phyloP scores from a whole-genome alignment of 129 eudicot genomes.

The Tanacetum coccineum region DNA sequence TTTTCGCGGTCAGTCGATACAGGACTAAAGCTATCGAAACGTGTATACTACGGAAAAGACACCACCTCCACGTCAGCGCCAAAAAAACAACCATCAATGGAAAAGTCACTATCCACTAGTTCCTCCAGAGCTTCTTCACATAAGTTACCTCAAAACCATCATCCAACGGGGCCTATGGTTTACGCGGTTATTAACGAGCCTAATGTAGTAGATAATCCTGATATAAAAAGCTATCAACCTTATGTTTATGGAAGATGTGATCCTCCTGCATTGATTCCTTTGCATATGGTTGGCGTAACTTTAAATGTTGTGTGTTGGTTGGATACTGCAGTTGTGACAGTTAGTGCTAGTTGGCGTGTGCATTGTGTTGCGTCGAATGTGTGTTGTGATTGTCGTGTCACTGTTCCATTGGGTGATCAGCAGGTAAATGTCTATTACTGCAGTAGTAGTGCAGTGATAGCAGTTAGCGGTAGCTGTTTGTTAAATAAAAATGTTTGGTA shows the following conservation, averaged over 20 bases:
- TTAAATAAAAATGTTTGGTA: too few species aligned
- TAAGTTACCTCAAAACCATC: constrained; percentile 24
- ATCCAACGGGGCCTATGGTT: constrained; percentile 71
- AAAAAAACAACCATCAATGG: constrained; percentile 33
- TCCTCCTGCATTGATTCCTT: constrained; percentile 92
- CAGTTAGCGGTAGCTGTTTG: too few species aligned
- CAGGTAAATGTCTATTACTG: constrained; percentile 43
- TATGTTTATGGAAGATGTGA: constrained; percentile 78
- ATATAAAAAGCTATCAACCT: constrained; percentile 92
- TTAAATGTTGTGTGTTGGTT: constrained; percentile 72
- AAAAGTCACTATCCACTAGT: constrained; percentile 32
- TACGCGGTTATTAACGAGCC: constrained; percentile 81
- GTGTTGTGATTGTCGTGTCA: constrained; percentile 62
- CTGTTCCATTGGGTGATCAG: constrained; percentile 74
- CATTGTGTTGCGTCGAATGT: constrained; percentile 66
- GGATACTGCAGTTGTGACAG: constrained; percentile 68
- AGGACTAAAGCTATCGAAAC: constrained; percentile 67
- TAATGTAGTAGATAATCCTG: constrained; percentile 82
- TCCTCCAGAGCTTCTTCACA: constrained; percentile 31
- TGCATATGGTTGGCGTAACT: constrained; percentile 60
- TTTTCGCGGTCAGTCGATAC: constrained; percentile 54
- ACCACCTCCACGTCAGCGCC: constrained; percentile 17
- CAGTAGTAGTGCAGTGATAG: too few species aligned
- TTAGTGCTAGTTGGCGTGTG: constrained; percentile 69
- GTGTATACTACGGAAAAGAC: constrained; percentile 69